phyloP scores from a whole-genome alignment of 1,284 basidiomycete species.

The Fomitopsis palustris region DNA sequence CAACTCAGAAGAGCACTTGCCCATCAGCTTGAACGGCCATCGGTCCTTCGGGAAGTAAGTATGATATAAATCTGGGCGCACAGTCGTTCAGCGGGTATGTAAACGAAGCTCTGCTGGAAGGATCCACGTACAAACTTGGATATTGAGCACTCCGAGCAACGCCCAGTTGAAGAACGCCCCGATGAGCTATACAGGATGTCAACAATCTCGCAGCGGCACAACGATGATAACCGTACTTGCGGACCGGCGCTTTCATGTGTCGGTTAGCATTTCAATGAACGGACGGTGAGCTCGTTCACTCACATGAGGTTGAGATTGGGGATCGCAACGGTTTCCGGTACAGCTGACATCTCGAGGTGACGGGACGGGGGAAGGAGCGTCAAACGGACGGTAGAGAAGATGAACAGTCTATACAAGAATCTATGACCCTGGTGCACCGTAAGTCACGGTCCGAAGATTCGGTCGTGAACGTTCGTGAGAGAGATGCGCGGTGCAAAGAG shows the following conservation, averaged over 20 bases:
- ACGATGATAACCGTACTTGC: background rate
- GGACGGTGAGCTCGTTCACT: background rate
- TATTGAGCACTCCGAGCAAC: constrained; percentile 1
- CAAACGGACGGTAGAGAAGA: background rate
- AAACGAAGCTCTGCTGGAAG: background rate
- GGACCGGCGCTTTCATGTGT: background rate
- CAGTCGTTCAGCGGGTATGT: background rate
- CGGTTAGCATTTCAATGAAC: background rate
- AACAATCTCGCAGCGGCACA: background rate
- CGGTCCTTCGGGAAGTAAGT: constrained; percentile 9
- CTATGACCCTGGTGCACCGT: too few relatives aligned
- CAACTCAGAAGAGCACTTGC: background rate
- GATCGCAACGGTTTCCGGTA: too few relatives aligned
- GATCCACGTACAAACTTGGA: constrained; percentile 5
- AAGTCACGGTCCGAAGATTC: too few relatives aligned
- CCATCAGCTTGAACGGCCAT: constrained; percentile 1
- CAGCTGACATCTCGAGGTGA: background rate
- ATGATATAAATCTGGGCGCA: constrained; percentile 9
- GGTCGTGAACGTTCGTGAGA: too few relatives aligned
- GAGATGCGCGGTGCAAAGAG: too few relatives aligned
- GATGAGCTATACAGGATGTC: background rate
- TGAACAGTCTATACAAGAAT: too few relatives aligned
- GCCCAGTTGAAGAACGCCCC: constrained; percentile 7
- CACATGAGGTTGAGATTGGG: background rate
- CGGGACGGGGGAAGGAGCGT: background rate